Conservation (phyloP, 345 rosid species). For the Moringa oleifera region DNA sequence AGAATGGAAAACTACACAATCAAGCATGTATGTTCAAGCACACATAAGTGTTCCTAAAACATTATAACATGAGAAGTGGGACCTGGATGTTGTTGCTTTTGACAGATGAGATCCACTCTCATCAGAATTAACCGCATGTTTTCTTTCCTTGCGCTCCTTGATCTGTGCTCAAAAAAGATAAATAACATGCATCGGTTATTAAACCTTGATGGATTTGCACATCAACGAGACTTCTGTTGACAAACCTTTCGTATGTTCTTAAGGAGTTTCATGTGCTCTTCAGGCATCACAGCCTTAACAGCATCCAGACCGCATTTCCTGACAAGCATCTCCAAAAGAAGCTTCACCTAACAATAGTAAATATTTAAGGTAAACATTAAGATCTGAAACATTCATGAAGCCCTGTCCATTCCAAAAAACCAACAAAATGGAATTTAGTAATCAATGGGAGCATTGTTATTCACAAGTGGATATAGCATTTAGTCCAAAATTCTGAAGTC, state of each 20-base stretch:
- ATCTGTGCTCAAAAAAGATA: conserved; percentile 38
- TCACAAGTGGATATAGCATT: too few species aligned
- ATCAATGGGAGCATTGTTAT: too few species aligned
- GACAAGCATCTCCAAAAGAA: conserved; percentile 90
- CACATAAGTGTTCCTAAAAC: too few species aligned
- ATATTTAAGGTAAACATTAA: not conserved
- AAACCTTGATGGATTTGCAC: conserved; percentile 10
- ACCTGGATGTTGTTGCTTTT: conserved; percentile 81
- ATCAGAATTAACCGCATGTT: conserved; percentile 46
- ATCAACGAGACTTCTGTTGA: not conserved
- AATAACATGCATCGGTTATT: conserved; percentile 10
- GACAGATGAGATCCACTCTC: conserved; percentile 67
- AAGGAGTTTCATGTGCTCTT: conserved; percentile 91
- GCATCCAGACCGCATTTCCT: conserved; percentile 90
- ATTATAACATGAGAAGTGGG: not conserved
- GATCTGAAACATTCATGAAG: not conserved
- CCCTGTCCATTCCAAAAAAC: too few species aligned
- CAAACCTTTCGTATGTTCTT: conserved; percentile 91
- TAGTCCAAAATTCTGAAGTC: too few species aligned
- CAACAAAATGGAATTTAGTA: too few species aligned
- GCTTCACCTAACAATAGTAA: conserved; percentile 55
- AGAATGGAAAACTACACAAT: too few species aligned
- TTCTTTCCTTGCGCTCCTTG: conserved; percentile 75
- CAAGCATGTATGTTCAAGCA: too few species aligned
- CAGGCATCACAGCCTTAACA: conserved; percentile 95